Evolutionary conservation across 306 rosid species (phyloP).

Genomic region (Cajanus cajan): DNA sequence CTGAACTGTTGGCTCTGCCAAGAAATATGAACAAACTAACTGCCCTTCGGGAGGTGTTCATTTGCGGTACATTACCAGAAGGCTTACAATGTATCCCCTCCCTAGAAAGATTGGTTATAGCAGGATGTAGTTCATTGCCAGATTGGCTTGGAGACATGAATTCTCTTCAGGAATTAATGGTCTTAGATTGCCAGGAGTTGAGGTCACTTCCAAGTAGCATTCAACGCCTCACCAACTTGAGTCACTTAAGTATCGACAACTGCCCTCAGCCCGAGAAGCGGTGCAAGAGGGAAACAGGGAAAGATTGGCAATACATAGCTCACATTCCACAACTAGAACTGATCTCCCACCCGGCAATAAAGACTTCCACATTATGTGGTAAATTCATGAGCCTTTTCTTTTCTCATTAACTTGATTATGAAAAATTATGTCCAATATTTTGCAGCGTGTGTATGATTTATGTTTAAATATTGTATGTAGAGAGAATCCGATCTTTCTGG

Average conservation of each 20-base stretch:
- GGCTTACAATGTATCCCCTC: conserved; percentile 9
- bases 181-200: fast-evolving
- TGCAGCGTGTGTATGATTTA: too few species aligned
- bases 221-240: not conserved
- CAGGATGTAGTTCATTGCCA: not conserved
- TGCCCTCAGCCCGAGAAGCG: not conserved
- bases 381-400: not conserved
- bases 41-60: not conserved
- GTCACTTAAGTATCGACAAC: fast-evolving
- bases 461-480: not conserved
- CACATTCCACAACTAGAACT: not conserved
- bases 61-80: not conserved
- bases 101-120: not conserved
- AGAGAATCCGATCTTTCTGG: too few species aligned
- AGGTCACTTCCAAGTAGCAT: conserved; percentile 7
- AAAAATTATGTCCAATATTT: too few species aligned
- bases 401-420: too few species aligned
- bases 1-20: not conserved
- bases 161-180: not conserved
- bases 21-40: not conserved
- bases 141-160: not conserved
- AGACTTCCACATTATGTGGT: not conserved
- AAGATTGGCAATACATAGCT: conserved; percentile 10
- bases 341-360: too few species aligned
- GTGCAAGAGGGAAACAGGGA: not conserved